Percentiles rank a stretch among this genome's conserved stretches.
Evolutionary conservation across 495 filamentous ascomycete genomes (phyloP).

Genomic region (Neurospora tetrasperma): DNA sequence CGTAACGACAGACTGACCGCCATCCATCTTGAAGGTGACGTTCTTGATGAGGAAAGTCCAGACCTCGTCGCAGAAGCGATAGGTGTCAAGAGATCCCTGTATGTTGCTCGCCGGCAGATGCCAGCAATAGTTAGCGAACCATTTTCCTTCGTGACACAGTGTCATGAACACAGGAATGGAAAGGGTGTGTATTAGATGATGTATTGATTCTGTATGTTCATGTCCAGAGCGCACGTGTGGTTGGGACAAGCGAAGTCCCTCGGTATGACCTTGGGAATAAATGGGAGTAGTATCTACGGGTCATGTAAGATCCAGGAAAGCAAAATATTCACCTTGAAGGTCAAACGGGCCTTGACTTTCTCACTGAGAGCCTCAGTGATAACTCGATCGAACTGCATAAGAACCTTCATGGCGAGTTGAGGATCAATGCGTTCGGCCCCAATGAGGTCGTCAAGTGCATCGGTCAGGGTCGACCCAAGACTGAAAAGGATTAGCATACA

Average conservation of each 20-base stretch:
- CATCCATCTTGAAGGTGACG: slow-evolving; percentile 93
- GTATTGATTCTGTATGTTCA: background rate
- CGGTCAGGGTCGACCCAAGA: slow-evolving; percentile 81
- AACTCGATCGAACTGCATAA: slow-evolving; percentile 81
- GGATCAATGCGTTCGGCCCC: slow-evolving; percentile 88
- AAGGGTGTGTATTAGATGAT: background rate
- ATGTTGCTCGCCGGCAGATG: background rate
- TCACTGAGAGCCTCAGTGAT: slow-evolving; percentile 83
- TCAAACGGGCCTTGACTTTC: slow-evolving; percentile 80
- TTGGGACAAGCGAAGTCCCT: background rate
- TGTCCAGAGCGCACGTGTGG: background rate
- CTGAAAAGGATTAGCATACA: slow-evolving; percentile 38
- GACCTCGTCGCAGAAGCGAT: slow-evolving; percentile 99
- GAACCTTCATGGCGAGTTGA: slow-evolving; percentile 95
- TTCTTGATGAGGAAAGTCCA: slow-evolving; percentile 99
- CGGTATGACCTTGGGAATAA: background rate
- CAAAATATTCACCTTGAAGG: slow-evolving; percentile 72
- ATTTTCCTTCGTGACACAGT: background rate
- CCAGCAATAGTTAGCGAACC: background rate
- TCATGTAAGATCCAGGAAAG: background rate
- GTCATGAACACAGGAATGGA: background rate
- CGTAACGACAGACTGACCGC: slow-evolving; percentile 44
- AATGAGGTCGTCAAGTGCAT: slow-evolving; percentile 94
- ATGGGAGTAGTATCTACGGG: background rate
- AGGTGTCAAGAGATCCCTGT: slow-evolving; percentile 95